These are phyloP conservation scores for Castanopsis chinensis DNA, from an alignment of 306 rosid genomes.

Conservation along the genomic window DNA sequence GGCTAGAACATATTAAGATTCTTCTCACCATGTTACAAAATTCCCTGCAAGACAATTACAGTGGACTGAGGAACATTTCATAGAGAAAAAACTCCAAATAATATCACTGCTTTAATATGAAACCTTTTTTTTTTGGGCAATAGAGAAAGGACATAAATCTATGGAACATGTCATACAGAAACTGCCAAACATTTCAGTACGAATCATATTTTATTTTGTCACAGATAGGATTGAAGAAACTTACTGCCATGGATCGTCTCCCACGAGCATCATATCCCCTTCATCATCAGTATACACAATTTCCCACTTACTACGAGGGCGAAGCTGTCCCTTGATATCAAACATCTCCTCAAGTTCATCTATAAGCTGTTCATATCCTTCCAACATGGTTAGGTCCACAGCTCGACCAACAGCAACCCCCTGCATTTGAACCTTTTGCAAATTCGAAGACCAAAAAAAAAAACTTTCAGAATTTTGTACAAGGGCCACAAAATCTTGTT, in stretches of 20 bases:
- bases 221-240: slow-evolving; percentile 24
- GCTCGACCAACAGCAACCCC: slow-evolving; percentile 96
- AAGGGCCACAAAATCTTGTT: background rate
- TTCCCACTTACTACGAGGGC: slow-evolving; percentile 62
- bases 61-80: background rate
- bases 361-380: slow-evolving; percentile 78
- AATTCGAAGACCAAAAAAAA: slow-evolving; percentile 17
- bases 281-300: slow-evolving; percentile 86
- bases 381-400: slow-evolving; percentile 75
- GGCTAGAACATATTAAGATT: slow-evolving; percentile 80
- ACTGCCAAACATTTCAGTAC: background rate
- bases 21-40: slow-evolving; percentile 86
- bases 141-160: background rate
- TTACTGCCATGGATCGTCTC: slow-evolving; percentile 92
- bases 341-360: slow-evolving; percentile 82
- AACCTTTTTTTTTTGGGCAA: background rate
- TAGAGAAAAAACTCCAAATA: background rate
- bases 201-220: background rate
- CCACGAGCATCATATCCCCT: slow-evolving; percentile 90
- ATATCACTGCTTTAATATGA: background rate
- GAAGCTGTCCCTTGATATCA: slow-evolving; percentile 80
- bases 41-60: slow-evolving; percentile 51
- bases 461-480: slow-evolving; percentile 26
- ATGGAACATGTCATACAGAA: background rate
- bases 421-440: slow-evolving; percentile 88